Conservation (phyloP, 2,329 filamentous ascomycete genomes). For the Davidsoniella australis region DNA sequence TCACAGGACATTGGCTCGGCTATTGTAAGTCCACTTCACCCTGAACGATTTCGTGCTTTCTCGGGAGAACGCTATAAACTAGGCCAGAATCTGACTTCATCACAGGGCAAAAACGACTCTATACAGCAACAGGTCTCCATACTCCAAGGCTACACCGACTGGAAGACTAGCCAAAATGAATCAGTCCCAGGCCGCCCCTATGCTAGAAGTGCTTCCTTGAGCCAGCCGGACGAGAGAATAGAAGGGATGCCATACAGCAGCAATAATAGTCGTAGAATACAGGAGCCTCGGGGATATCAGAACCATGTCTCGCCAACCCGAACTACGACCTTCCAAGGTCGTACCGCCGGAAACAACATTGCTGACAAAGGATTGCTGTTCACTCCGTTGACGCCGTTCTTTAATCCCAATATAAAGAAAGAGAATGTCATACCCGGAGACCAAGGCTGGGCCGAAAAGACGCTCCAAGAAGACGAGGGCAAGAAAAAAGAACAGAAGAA, state of each 20-base stretch:
- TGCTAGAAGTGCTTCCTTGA: too few species aligned
- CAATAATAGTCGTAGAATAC: neutral
- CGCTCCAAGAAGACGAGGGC: slow-evolving; percentile 5
- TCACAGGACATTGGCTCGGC: slow-evolving; percentile 17
- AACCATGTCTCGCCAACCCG: neutral
- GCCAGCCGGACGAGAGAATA: too few species aligned
- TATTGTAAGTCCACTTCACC: slow-evolving; percentile 15
- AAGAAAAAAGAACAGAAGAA: neutral
- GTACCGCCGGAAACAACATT: too few species aligned
- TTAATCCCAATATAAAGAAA: slow-evolving; percentile 24
- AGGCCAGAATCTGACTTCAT: neutral
- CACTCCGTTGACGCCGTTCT: slow-evolving; percentile 27
- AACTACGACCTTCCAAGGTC: neutral
- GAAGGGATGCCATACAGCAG: too few species aligned
- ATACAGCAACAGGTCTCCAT: neutral
- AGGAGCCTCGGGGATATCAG: neutral
- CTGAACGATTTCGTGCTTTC: too few species aligned
- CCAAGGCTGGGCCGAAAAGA: slow-evolving; percentile 39
- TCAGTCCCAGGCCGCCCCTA: neutral
- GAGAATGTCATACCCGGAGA: slow-evolving; percentile 37
- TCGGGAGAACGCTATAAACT: neutral
- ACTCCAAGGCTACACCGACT: slow-evolving; percentile 6
- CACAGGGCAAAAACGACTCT: neutral
- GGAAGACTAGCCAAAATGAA: slow-evolving; percentile 2
- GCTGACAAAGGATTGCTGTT: slow-evolving; percentile 16